These are phyloP conservation scores for Pleochaeta shiraiana DNA, from an alignment of 2,329 filamentous ascomycete species.

Conservation along the genomic window DNA sequence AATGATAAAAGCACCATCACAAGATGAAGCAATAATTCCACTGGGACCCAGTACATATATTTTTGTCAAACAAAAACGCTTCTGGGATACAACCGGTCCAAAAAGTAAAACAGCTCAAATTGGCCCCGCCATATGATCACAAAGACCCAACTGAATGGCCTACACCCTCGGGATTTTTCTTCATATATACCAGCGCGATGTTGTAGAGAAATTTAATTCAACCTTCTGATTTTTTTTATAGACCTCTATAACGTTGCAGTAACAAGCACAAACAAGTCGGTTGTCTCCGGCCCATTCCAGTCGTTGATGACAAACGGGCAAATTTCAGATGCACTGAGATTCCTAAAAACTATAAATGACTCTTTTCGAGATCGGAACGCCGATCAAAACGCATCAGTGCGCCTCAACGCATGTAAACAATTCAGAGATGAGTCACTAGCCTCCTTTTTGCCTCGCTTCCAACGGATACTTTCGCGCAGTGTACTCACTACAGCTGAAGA, in stretches of 20 bases:
- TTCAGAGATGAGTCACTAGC: background rate
- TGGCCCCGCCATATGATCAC: background rate
- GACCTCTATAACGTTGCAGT: background rate
- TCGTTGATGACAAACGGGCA: background rate
- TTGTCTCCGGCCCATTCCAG: background rate
- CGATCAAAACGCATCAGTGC: background rate
- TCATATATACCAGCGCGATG: background rate
- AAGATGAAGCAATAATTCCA: too few relatives aligned
- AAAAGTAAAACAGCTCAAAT: background rate
- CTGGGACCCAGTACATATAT: too few relatives aligned
- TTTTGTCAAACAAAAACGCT: too few relatives aligned
- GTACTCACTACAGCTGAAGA: background rate
- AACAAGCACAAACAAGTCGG: background rate
- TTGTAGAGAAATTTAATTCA: background rate
- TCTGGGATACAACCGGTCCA: background rate
- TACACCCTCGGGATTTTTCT: background rate
- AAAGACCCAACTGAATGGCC: background rate
- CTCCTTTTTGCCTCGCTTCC: background rate
- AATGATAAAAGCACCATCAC: too few relatives aligned
- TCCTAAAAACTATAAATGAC: background rate
- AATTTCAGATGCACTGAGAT: background rate
- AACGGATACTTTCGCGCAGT: background rate
- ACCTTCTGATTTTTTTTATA: background rate
- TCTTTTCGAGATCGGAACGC: background rate
- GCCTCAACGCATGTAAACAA: background rate